phyloP scores from a whole-genome alignment of 306 rosid species.

The Hippophae gyantsensis region DNA sequence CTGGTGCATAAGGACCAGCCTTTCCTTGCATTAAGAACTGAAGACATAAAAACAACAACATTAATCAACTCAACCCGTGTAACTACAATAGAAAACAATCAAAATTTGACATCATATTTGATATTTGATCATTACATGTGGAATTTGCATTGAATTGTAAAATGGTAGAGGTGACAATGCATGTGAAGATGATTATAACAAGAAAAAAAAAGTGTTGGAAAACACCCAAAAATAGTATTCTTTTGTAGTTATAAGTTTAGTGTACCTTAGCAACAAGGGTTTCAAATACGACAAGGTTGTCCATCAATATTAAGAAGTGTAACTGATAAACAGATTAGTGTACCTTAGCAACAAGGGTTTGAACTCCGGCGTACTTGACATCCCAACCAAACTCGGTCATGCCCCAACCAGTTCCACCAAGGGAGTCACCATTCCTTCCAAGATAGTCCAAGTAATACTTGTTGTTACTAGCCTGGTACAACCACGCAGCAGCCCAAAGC shows the following conservation, averaged over 20 bases:
- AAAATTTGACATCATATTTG: neutral
- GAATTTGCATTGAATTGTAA: neutral
- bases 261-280: too few relatives aligned
- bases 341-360: constrained; percentile 84
- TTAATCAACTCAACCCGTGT: neutral
- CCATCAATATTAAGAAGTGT: too few relatives aligned
- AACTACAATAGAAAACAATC: neutral
- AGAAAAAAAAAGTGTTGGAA: too few relatives aligned
- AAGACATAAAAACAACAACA: neutral
- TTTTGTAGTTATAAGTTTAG: too few relatives aligned
- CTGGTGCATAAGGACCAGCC: constrained; percentile 54
- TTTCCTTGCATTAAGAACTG: constrained; percentile 87
- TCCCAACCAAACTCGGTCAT: constrained; percentile 96
- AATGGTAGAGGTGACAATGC: neutral
- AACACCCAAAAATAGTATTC: too few relatives aligned
- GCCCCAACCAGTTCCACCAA: constrained; percentile 94
- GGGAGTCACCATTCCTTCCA: constrained; percentile 63
- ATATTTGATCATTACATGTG: too few relatives aligned
- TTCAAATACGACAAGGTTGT: too few relatives aligned
- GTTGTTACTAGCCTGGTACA: constrained; percentile 78
- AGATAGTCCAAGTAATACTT: constrained; percentile 73
- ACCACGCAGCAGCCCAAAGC: constrained; percentile 98
- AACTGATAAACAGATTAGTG: too few relatives aligned
- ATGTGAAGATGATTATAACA: too few relatives aligned
- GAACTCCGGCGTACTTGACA: constrained; percentile 85